These are phyloP conservation scores for Geotrichum klebahnii DNA, from an alignment of 1,139 yeast species.

Conservation along the genomic window DNA sequence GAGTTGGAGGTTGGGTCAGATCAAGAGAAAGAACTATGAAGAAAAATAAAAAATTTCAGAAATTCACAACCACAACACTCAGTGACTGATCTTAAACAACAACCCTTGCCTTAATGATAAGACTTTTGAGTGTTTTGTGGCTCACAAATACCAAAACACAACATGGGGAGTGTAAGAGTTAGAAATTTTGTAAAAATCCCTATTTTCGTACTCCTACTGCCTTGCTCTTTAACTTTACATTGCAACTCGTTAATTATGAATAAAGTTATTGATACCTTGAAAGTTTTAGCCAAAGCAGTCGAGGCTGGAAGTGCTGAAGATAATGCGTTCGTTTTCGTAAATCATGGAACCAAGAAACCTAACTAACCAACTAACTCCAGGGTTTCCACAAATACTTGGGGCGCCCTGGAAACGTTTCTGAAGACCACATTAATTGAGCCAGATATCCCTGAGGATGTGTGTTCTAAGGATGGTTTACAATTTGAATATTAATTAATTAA, in stretches of 20 bases:
- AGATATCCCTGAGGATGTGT: conserved; percentile 12
- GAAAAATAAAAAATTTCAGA: neutral
- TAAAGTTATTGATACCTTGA: neutral
- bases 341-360: too few relatives aligned
- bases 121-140: conserved; percentile 10
- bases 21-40: neutral
- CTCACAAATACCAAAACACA: neutral
- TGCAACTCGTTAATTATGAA: neutral
- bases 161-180: neutral
- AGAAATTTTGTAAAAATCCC: neutral
- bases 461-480: neutral
- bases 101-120: conserved; percentile 15
- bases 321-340: conserved; percentile 8
- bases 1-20: neutral
- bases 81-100: neutral
- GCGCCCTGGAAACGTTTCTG: conserved; percentile 9
- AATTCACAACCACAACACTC: conserved; percentile 4
- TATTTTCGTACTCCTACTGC: neutral
- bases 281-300: conserved; percentile 11
- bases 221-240: too few relatives aligned
- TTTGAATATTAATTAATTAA: neutral
- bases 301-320: conserved; percentile 14
- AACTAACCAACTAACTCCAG: conserved; percentile 1
- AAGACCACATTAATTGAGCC: conserved; percentile 11
- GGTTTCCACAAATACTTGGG: conserved; percentile 13